Evolutionary conservation across 2,329 filamentous ascomycete species (phyloP).

Genomic region (Paracamarosporium sp.): DNA sequence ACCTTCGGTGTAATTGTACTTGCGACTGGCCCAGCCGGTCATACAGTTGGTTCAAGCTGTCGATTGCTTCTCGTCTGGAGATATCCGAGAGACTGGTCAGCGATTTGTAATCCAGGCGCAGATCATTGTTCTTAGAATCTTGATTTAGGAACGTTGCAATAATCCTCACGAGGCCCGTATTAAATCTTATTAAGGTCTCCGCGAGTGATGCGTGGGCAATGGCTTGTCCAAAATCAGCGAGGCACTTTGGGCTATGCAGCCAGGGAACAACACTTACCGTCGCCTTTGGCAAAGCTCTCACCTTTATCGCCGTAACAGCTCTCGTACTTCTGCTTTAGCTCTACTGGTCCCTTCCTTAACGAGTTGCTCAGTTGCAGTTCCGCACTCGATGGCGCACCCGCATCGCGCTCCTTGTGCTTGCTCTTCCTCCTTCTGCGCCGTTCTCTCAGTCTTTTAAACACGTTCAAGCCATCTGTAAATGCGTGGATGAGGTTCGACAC

Average conservation of each 20-base stretch:
- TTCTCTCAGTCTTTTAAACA: conserved; percentile 52
- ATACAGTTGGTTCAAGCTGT: conserved; percentile 50
- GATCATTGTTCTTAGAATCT: conserved; percentile 38
- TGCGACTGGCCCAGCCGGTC: conserved; percentile 47
- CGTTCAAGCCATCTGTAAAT: conserved; percentile 53
- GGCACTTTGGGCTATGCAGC: not conserved
- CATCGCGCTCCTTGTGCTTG: conserved; percentile 23
- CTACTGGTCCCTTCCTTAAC: conserved; percentile 49
- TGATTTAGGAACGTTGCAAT: conserved; percentile 52
- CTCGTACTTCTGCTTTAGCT: conserved; percentile 52
- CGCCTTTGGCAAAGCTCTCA: conserved; percentile 51
- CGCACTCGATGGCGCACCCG: conserved; percentile 31
- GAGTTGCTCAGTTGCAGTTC: conserved; percentile 50
- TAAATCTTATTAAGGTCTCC: conserved; percentile 54
- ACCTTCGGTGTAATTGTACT: conserved; percentile 35
- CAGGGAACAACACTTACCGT: conserved; percentile 43
- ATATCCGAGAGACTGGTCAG: conserved; percentile 54
- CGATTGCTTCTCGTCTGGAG: conserved; percentile 53
- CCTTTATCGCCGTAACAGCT: conserved; percentile 46
- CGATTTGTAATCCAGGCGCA: conserved; percentile 52
- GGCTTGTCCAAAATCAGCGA: conserved; percentile 35
- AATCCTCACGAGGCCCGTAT: conserved; percentile 55
- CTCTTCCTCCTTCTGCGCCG: conserved; percentile 36
- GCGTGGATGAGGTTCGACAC: conserved; percentile 53
- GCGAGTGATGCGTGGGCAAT: conserved; percentile 55